Conservation (phyloP, 768 basidiomycete species). For the Tephrocybe sp. region DNA sequence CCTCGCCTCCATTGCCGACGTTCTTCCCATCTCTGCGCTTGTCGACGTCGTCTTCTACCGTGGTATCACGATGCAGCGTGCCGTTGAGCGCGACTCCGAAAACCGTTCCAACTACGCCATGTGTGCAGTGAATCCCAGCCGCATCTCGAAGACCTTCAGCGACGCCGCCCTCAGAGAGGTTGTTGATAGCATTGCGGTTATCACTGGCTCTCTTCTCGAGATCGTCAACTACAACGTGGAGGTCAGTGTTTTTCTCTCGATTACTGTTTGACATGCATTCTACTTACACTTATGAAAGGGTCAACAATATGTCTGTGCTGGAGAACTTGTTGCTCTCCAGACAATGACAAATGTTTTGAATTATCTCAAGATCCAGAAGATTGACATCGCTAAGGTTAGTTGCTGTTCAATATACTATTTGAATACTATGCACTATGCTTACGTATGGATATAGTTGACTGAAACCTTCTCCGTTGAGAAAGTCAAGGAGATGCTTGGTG, state of each 20-base stretch:
- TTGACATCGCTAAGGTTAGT: constrained; percentile 88
- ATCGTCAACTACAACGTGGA: constrained; percentile 98
- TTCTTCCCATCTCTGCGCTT: constrained; percentile 90
- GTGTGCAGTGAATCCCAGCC: constrained; percentile 98
- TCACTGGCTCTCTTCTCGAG: constrained; percentile 83
- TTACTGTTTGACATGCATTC: constrained; percentile 4
- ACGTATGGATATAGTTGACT: constrained; percentile 56
- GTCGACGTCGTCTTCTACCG: constrained; percentile 99
- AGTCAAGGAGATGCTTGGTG: constrained; percentile 93
- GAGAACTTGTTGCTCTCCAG: constrained; percentile 91
- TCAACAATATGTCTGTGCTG: constrained; percentile 99
- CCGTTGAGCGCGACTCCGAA: constrained; percentile 91
- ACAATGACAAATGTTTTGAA: constrained; percentile 96
- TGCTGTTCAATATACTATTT: constrained; percentile 5
- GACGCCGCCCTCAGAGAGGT: constrained; percentile 97
- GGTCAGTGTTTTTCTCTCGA: constrained; percentile 39
- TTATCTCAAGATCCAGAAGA: constrained; percentile 94
- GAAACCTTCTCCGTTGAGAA: constrained; percentile 88
- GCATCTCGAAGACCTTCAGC: constrained; percentile 92
- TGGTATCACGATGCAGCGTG: constrained; percentile 99
- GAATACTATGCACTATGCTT: neutral
- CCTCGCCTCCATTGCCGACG: constrained; percentile 95
- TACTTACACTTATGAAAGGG: constrained; percentile 59
- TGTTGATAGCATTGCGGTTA: constrained; percentile 83
- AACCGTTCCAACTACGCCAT: constrained; percentile 97